phyloP scores from a whole-genome alignment of 179 eudicot genomes.

The Dionaea muscipula region DNA sequence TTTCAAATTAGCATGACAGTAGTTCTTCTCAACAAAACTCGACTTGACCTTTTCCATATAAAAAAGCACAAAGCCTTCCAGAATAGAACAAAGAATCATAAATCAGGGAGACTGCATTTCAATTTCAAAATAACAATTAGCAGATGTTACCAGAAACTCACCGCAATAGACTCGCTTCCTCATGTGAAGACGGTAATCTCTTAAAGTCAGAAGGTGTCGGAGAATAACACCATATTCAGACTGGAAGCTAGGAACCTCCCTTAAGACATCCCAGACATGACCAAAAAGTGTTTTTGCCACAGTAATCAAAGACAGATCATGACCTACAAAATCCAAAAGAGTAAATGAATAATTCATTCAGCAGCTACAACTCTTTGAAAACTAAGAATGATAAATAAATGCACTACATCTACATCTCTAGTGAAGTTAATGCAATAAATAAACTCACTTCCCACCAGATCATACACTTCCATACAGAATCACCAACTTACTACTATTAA shows the following conservation, averaged over 20 bases:
- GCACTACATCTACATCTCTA: too few relatives aligned
- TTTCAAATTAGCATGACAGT: constrained; percentile 36
- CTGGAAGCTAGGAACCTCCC: constrained; percentile 75
- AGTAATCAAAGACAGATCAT: constrained; percentile 43
- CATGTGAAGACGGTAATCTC: constrained; percentile 67
- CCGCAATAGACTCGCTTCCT: constrained; percentile 67
- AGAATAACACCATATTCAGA: constrained; percentile 76
- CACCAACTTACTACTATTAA: not conserved
- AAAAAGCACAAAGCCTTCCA: constrained; percentile 56
- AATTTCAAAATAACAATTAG: not conserved
- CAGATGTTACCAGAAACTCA: constrained; percentile 19
- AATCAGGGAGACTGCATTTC: not conserved
- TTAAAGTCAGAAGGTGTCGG: constrained; percentile 54
- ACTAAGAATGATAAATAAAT: too few relatives aligned
- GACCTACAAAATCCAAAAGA: constrained; percentile 27
- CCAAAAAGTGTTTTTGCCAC: constrained; percentile 59
- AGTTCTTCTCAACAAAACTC: constrained; percentile 37
- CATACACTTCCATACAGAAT: not conserved
- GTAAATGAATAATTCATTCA: too few relatives aligned
- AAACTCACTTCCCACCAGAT: not conserved
- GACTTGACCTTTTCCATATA: constrained; percentile 59
- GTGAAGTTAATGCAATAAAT: too few relatives aligned
- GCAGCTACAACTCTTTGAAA: too few relatives aligned
- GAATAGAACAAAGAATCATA: constrained; percentile 2
- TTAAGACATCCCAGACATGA: constrained; percentile 69